These are phyloP conservation scores for Venturia asperata DNA, from an alignment of 2,329 filamentous ascomycete species.

Conservation along the genomic window DNA sequence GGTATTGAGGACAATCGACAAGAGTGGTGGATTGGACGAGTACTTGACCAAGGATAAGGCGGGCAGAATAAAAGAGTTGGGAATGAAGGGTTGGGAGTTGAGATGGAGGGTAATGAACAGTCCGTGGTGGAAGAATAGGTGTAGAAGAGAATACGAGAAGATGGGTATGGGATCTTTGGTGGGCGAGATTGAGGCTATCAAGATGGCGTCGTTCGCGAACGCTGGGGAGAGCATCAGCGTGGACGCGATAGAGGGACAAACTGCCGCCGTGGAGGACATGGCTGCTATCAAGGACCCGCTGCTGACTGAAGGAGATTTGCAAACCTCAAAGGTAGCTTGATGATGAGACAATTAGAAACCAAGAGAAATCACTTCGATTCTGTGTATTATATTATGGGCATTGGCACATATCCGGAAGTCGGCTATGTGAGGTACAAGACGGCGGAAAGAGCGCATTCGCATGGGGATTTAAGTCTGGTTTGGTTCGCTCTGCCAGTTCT, in stretches of 20 bases:
- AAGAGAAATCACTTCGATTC: not conserved
- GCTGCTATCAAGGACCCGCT: not conserved
- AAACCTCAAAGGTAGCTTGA: not conserved
- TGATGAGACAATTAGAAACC: not conserved
- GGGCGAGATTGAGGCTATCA: slow-evolving; percentile 14
- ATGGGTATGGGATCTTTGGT: slow-evolving; percentile 28
- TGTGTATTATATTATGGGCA: not conserved
- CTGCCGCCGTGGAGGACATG: not conserved
- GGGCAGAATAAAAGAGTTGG: slow-evolving; percentile 73
- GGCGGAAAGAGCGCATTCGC: not conserved
- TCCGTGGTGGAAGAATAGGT: slow-evolving; percentile 57
- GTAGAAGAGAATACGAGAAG: slow-evolving; percentile 52
- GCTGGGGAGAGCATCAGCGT: not conserved
- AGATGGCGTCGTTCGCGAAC: not conserved
- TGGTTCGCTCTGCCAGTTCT: no score
- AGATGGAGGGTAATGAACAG: slow-evolving; percentile 87
- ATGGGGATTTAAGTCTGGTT: not conserved
- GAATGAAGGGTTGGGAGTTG: slow-evolving; percentile 82
- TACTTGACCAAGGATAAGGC: slow-evolving; percentile 80
- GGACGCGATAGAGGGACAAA: not conserved
- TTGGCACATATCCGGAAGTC: not conserved
- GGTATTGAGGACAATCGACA: slow-evolving; percentile 62
- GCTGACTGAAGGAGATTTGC: not conserved
- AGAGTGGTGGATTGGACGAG: slow-evolving; percentile 80
- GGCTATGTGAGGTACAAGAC: not conserved